Evolutionary conservation across 1,284 basidiomycete genomes (phyloP), one percentile per base, ranked within the genome.

Genomic region (Ganoderma lingzhi): DNA sequence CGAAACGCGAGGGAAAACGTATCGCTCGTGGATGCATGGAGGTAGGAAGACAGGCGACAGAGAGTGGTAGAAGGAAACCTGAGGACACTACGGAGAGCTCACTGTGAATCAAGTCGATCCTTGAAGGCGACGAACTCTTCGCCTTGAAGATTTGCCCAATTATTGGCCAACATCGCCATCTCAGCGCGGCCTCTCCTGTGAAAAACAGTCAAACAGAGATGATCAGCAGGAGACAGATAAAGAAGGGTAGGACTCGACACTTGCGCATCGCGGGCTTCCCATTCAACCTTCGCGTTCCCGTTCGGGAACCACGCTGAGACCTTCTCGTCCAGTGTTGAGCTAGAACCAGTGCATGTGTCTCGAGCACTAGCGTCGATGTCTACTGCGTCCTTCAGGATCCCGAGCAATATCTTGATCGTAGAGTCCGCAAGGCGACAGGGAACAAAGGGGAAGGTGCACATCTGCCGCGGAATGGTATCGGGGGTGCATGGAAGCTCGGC

Each of bases 361-460:
- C 63, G 39, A 23, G 28, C 41, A 41, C 39, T 39, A 42, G 15
- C n/a, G 10, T 67, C 28, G 12, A 60, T 60, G 19, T 67, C 59
- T 3, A 66, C 58, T 2, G 56, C 60, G 45, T 55, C 63, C 42
- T 64, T 64, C 44, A 90, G 81, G 73, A 83, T 80, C 68, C 84
- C 82, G 53, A 90, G 79, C 73, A 87, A 75, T 28, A 84, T 83
- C 71, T 84, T 82, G 73, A 88, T 82, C 15, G 85, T 80, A 63
- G 80, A 77, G 70, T 87, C 84, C n/a, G 84, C 86, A 51, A 85
- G 81, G 73, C 88, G 83, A 78, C 89, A 89, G 35, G 88, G 88
- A 45, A 86, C 83, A 77, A 91, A 91, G 0, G 89, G 90, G 71
- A 88, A 89, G 19, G 85, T 85, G 69, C 80, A 79, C 51, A 80